Evolutionary conservation across 129 eudicot genomes (phyloP).

Genomic region (Saposhnikovia divaricata): DNA sequence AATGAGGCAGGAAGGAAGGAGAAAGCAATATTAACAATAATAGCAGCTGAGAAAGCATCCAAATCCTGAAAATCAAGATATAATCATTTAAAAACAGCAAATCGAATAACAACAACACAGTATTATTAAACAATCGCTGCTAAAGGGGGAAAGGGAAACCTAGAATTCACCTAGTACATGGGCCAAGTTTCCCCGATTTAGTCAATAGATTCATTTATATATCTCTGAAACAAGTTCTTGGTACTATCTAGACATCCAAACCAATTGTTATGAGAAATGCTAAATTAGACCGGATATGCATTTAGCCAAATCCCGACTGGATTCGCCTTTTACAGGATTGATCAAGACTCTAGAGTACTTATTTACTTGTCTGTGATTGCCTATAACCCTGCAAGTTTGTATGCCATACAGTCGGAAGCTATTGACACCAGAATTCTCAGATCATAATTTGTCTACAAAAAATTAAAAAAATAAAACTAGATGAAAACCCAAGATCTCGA

Average conservation of each 20-base stretch:
- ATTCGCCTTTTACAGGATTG: too few relatives aligned
- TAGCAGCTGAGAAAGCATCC: conserved; percentile 91
- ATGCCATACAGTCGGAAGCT: neutral
- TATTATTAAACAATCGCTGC: neutral
- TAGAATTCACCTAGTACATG: neutral
- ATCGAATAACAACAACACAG: neutral
- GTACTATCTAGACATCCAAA: neutral
- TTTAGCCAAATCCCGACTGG: too few relatives aligned
- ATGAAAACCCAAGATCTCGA: neutral
- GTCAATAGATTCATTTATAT: neutral
- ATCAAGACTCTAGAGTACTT: neutral
- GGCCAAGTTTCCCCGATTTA: neutral
- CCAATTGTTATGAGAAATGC: neutral
- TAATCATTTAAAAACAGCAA: neutral
- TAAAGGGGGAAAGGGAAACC: neutral
- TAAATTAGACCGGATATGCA: neutral
- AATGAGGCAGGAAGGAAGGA: conserved; percentile 97
- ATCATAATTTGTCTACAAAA: neutral
- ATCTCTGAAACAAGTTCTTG: neutral
- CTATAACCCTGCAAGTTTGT: neutral
- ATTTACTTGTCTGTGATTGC: neutral
- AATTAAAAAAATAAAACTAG: neutral
- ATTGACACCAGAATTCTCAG: neutral
- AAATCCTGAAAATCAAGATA: conserved; percentile 53
- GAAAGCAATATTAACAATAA: conserved; percentile 75